Percentiles rank a stretch among this genome's conserved stretches.
These are phyloP conservation scores for Metschnikowia corniflorae DNA, from an alignment of 805 yeast genomes.

Conservation along the genomic window DNA sequence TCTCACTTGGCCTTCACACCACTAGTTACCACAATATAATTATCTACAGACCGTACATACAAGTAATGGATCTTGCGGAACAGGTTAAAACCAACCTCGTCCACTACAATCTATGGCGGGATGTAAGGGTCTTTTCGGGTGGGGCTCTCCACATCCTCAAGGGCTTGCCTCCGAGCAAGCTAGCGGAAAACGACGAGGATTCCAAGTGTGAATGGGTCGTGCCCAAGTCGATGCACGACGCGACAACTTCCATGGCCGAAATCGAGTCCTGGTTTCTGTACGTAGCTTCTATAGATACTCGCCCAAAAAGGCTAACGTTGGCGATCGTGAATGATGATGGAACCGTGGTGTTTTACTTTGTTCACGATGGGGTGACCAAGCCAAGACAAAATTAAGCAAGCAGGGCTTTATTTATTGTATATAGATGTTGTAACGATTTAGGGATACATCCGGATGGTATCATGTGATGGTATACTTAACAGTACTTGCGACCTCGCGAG, in stretches of 20 bases:
- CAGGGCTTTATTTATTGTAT: too few species aligned
- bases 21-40: too few species aligned
- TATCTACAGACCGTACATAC: too few species aligned
- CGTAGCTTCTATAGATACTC: slow-evolving; percentile 17
- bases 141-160: slow-evolving; percentile 16
- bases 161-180: slow-evolving; percentile 32
- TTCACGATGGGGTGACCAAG: slow-evolving; percentile 61
- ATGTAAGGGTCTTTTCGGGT: slow-evolving; percentile 21
- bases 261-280: slow-evolving; percentile 40
- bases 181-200: slow-evolving; percentile 22
- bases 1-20: too few species aligned
- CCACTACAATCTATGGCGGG: slow-evolving; percentile 44
- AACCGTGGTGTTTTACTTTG: slow-evolving; percentile 65
- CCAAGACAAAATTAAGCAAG: slow-evolving; percentile 50
- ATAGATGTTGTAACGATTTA: too few species aligned
- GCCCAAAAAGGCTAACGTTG: slow-evolving; percentile 47
- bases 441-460: too few species aligned
- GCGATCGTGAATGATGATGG: slow-evolving; percentile 65
- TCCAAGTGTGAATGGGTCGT: slow-evolving; percentile 38
- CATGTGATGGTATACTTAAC: too few species aligned
- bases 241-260: slow-evolving; percentile 32
- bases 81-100: slow-evolving; percentile 42
- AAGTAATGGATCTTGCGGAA: slow-evolving; percentile 23
- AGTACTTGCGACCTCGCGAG: too few species aligned
- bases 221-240: slow-evolving; percentile 27